Percentiles rank a stretch among this genome's conserved stretches.
Evolutionary conservation across 805 yeast genomes (phyloP).

Genomic region (Metschnikowia reukaufii): DNA sequence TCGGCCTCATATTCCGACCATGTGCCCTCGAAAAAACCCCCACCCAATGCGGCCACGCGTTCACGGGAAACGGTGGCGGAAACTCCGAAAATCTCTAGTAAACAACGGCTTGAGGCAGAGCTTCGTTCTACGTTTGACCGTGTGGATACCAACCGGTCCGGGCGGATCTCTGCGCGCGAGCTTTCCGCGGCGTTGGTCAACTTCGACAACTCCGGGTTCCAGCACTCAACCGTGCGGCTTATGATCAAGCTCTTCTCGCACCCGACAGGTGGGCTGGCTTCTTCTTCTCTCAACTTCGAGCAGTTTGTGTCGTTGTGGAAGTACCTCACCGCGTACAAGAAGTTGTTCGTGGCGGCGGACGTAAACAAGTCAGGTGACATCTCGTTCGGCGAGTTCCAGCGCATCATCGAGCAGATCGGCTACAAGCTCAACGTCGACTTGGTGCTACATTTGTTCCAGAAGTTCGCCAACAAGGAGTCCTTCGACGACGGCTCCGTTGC

Average conservation of each 20-base stretch:
- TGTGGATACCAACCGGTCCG: slow-evolving; percentile 55
- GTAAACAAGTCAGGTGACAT: slow-evolving; percentile 57
- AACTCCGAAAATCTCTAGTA: slow-evolving; percentile 25
- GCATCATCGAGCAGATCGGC: slow-evolving; percentile 63
- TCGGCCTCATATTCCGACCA: slow-evolving; percentile 1
- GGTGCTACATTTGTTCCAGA: slow-evolving; percentile 57
- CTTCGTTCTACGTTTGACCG: slow-evolving; percentile 51
- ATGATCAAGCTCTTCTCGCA: slow-evolving; percentile 63
- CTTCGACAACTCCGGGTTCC: slow-evolving; percentile 63
- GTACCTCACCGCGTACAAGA: slow-evolving; percentile 65
- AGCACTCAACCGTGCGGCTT: slow-evolving; percentile 55
- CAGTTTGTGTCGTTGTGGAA: slow-evolving; percentile 72
- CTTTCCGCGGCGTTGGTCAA: slow-evolving; percentile 58
- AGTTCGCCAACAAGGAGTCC: slow-evolving; percentile 45
- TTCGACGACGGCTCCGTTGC: slow-evolving; percentile 24
- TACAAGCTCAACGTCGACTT: slow-evolving; percentile 58
- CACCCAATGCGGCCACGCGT: slow-evolving; percentile 21
- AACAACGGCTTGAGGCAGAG: slow-evolving; percentile 47
- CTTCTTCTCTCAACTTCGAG: slow-evolving; percentile 42
- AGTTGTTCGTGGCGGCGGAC: slow-evolving; percentile 62
- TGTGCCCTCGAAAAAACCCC: slow-evolving; percentile 18
- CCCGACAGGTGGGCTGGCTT: slow-evolving; percentile 21
- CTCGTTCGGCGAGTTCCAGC: slow-evolving; percentile 63
- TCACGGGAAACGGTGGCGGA: slow-evolving; percentile 22
- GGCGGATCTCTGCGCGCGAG: slow-evolving; percentile 56